Evolutionary conservation across 768 basidiomycete species (phyloP).

Genomic region (Baorangia bicolor): DNA sequence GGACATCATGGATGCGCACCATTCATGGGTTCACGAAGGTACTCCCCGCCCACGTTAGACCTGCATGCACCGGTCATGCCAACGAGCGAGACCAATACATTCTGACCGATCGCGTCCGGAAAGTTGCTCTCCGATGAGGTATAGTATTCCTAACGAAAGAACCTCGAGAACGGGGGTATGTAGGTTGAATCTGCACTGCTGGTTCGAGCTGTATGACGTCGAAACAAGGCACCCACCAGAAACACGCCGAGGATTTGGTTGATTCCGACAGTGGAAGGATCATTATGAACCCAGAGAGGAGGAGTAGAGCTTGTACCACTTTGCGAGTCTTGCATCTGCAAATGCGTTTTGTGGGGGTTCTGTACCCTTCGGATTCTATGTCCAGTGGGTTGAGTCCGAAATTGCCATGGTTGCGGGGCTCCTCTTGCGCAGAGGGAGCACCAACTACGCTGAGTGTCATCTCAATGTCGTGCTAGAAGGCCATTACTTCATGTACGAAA

Average conservation of each 20-base stretch:
- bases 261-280: background rate
- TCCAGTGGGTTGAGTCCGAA: background rate
- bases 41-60: background rate
- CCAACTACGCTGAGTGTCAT: background rate
- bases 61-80: slow-evolving; percentile 1
- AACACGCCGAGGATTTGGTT: background rate
- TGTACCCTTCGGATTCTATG: background rate
- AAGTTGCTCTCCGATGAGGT: background rate
- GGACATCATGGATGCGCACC: background rate
- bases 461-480: background rate
- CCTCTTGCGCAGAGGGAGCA: background rate
- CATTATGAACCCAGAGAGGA: background rate
- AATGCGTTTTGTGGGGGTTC: background rate
- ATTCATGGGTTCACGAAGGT: slow-evolving; percentile 1
- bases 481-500: background rate
- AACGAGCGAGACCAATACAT: background rate
- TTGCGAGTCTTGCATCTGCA: background rate
- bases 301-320: background rate
- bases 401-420: background rate
- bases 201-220: background rate
- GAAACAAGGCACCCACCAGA: background rate
- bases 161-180: background rate
- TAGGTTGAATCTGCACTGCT: background rate
- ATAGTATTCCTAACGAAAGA: background rate
- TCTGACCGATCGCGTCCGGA: background rate